phyloP scores from a whole-genome alignment of 192 early-diverging fungal species.

The Endogone sp. region DNA sequence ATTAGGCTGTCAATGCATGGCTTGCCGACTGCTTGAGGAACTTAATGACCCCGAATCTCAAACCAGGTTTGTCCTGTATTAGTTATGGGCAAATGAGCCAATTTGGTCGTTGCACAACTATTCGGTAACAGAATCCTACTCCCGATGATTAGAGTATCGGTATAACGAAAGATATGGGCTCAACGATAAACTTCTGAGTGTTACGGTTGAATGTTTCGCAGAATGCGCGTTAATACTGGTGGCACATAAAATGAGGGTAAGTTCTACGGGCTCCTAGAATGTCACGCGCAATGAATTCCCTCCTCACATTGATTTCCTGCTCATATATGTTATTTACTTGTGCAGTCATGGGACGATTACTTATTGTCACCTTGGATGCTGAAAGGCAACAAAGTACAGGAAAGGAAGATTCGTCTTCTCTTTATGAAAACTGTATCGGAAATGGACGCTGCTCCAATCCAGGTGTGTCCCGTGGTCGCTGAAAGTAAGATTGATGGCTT shows the following conservation, averaged over 20 bases:
- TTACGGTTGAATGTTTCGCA: neutral
- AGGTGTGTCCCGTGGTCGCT: no score
- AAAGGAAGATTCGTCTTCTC: neutral
- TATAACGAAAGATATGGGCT: neutral
- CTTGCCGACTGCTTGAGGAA: neutral
- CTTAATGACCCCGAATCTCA: neutral
- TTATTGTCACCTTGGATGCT: neutral
- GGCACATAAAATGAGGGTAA: neutral
- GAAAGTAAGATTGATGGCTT: no score
- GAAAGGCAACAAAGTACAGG: neutral
- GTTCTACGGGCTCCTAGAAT: no score
- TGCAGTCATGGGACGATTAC: neutral
- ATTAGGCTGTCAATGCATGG: neutral
- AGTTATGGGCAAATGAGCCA: no score
- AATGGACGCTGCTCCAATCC: neutral
- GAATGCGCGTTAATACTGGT: neutral
- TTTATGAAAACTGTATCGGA: neutral
- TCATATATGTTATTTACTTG: neutral
- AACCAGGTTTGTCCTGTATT: no score
- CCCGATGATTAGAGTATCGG: neutral
- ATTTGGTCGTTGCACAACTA: neutral
- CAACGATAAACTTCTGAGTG: neutral
- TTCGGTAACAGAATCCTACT: neutral
- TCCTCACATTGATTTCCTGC: neutral
- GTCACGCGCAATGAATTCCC: no score